Percentiles rank a stretch among this genome's conserved stretches.
phyloP scores from a whole-genome alignment of 2,329 filamentous ascomycete species.

The Spiromastix sp. region DNA sequence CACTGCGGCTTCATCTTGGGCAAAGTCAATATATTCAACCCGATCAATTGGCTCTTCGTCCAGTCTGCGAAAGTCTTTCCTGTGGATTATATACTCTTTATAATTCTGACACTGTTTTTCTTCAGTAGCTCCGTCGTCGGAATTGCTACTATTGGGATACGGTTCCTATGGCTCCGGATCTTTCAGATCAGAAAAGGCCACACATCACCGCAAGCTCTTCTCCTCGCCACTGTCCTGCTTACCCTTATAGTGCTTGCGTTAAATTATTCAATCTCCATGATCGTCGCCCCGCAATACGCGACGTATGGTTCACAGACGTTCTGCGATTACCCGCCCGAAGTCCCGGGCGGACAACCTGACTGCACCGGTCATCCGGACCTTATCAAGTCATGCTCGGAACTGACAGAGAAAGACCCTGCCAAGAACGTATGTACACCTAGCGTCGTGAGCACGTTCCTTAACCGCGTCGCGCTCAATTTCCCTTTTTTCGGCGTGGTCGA shows the following conservation, averaged over 20 bases:
- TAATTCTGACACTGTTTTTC: slow-evolving; percentile 72
- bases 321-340: slow-evolving; percentile 60
- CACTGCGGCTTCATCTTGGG: slow-evolving; percentile 88
- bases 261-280: slow-evolving; percentile 86
- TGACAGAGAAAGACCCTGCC: slow-evolving; percentile 58
- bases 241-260: slow-evolving; percentile 82
- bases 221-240: slow-evolving; percentile 83
- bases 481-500: slow-evolving; percentile 87
- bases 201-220: slow-evolving; percentile 81
- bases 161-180: slow-evolving; percentile 89
- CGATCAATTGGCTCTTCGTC: slow-evolving; percentile 82
- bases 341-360: slow-evolving; percentile 58
- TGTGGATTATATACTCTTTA: slow-evolving; percentile 83
- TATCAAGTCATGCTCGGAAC: slow-evolving; percentile 73
- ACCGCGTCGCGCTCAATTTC: slow-evolving; percentile 86
- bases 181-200: slow-evolving; percentile 85
- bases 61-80: slow-evolving; percentile 76
- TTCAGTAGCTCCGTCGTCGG: slow-evolving; percentile 83
- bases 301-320: slow-evolving; percentile 92
- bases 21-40: slow-evolving; percentile 85
- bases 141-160: slow-evolving; percentile 77
- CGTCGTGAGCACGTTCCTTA: slow-evolving; percentile 84
- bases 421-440: slow-evolving; percentile 80
- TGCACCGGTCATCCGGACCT: slow-evolving; percentile 59
- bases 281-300: slow-evolving; percentile 91